phyloP scores from a whole-genome alignment of 352 stramenopile genomes.

The Globisporangium solare region DNA sequence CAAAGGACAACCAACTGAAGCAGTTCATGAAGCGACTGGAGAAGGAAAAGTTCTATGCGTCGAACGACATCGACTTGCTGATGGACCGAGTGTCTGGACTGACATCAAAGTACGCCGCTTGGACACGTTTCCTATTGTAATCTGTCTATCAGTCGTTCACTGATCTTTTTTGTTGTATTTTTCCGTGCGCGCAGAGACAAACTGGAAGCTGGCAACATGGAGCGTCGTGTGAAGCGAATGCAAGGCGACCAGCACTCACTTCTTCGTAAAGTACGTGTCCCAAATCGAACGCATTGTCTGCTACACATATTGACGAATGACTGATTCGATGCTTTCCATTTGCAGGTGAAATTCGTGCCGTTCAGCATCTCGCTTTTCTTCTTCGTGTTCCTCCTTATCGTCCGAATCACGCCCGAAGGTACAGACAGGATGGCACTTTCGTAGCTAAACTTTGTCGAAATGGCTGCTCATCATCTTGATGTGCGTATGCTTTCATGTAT shows the following conservation, averaged over 20 bases:
- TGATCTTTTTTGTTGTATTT: not conserved
- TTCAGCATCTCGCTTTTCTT: conserved; percentile 65
- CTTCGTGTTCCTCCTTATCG: conserved; percentile 68
- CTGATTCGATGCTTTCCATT: not conserved
- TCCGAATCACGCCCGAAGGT: conserved; percentile 78
- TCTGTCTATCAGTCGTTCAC: not conserved
- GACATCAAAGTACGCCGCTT: conserved; percentile 59
- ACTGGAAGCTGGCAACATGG: conserved; percentile 85
- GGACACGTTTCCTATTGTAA: conserved; percentile 9
- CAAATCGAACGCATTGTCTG: no score
- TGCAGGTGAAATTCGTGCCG: conserved; percentile 75
- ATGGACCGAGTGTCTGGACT: conserved; percentile 76
- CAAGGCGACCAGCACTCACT: conserved; percentile 81
- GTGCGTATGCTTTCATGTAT: not conserved
- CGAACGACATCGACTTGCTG: conserved; percentile 70
- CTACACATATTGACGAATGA: no score
- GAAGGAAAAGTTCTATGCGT: conserved; percentile 75
- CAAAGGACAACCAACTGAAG: conserved; percentile 58
- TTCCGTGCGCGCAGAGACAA: conserved; percentile 47
- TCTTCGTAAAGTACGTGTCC: conserved; percentile 59
- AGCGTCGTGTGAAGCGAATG: conserved; percentile 75
- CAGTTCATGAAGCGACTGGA: conserved; percentile 80
- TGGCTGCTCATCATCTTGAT: not conserved
- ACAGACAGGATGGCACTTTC: not conserved
- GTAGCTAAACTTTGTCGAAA: not conserved